Evolutionary conservation across 2,329 filamentous ascomycete genomes (phyloP).

Genomic region (Hymenoscyphus occultus): DNA sequence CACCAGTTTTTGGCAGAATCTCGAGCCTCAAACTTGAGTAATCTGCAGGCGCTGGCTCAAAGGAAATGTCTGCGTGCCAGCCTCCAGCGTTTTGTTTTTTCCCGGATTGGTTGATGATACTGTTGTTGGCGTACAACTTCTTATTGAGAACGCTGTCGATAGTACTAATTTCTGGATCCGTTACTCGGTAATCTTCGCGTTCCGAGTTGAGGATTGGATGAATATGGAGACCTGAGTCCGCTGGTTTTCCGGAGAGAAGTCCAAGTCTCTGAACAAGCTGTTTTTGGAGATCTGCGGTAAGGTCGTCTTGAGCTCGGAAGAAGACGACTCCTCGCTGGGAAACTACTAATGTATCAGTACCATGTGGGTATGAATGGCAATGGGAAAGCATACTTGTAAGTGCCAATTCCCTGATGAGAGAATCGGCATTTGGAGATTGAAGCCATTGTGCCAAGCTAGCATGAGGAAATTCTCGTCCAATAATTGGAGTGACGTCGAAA

Average conservation of each 20-base stretch:
- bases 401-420: conserved; percentile 49
- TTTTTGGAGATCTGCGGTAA: conserved; percentile 64
- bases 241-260: conserved; percentile 53
- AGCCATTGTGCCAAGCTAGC: conserved; percentile 46
- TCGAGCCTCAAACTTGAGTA: conserved; percentile 44
- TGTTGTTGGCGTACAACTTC: conserved; percentile 42
- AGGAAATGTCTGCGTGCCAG: conserved; percentile 64
- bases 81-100: conserved; percentile 45
- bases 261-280: conserved; percentile 59
- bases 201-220: conserved; percentile 56
- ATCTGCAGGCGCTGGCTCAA: conserved; percentile 61
- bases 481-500: conserved; percentile 44
- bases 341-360: conserved; percentile 60
- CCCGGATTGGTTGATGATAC: conserved; percentile 3
- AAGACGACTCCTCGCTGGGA: conserved; percentile 69
- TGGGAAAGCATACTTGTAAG: conserved; percentile 39
- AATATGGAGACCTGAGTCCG: conserved; percentile 56
- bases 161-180: conserved; percentile 60
- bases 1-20: conserved; percentile 20
- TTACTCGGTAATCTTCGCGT: conserved; percentile 43
- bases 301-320: conserved; percentile 60
- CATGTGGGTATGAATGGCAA: conserved; percentile 38
- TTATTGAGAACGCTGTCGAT: conserved; percentile 57
- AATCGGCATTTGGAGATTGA: conserved; percentile 45
- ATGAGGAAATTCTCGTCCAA: conserved; percentile 45